Evolutionary conservation across 371 early-diverging fungal species (phyloP).

Genomic region (Saksenaea oblongispora): DNA sequence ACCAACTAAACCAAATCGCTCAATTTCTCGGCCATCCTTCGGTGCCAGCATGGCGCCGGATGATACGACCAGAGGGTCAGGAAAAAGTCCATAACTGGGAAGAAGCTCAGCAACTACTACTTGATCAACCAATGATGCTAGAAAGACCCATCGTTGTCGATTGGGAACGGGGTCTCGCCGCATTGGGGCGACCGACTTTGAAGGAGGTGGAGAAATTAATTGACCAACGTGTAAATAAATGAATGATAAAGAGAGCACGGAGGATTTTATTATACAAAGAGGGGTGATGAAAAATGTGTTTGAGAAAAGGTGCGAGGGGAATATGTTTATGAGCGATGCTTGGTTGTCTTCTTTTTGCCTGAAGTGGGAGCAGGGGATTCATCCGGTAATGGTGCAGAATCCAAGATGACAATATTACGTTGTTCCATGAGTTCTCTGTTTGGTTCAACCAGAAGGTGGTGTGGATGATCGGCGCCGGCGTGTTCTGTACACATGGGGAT

Average conservation of each 20-base stretch:
- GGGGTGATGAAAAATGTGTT: background rate
- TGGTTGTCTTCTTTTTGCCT: constrained; percentile 6
- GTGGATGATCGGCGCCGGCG: constrained; percentile 35
- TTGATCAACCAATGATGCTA: constrained; percentile 12
- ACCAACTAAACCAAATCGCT: constrained; percentile 22
- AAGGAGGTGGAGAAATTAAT: constrained; percentile 17
- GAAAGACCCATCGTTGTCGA: constrained; percentile 50
- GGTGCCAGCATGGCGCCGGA: constrained; percentile 9
- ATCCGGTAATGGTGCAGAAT: constrained; percentile 5
- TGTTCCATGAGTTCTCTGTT: constrained; percentile 26
- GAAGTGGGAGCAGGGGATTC: background rate
- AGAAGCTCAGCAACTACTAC: constrained; percentile 10
- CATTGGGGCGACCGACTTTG: constrained; percentile 27
- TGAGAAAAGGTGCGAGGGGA: background rate
- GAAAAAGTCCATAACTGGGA: constrained; percentile 11
- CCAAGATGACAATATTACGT: constrained; percentile 27
- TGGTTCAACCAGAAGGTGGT: constrained; percentile 40
- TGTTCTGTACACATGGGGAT: constrained; percentile 49
- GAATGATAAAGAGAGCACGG: background rate
- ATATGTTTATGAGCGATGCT: background rate
- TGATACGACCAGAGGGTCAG: constrained; percentile 14
- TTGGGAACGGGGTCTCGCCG: constrained; percentile 38
- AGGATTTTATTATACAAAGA: constrained; percentile 1
- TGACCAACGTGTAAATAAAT: background rate
- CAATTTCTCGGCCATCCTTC: constrained; percentile 10